Percentiles rank a stretch among this genome's conserved stretches.
Conservation (phyloP, 2,329 filamentous ascomycete species). For the Epichloe scottii region DNA sequence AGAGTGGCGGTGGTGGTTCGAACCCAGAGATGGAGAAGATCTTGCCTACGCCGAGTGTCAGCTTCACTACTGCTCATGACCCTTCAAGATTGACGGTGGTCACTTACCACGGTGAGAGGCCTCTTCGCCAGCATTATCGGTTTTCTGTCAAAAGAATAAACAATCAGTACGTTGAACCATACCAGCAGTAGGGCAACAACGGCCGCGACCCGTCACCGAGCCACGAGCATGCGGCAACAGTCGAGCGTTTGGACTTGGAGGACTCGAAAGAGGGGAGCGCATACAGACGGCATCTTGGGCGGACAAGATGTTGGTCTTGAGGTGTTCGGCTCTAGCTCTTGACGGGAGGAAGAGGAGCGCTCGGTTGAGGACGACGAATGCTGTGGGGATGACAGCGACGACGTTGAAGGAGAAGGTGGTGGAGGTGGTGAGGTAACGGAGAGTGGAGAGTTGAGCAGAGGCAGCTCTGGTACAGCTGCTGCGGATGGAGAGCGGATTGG, state of each 20-base stretch:
- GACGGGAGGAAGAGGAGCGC: slow-evolving; percentile 14
- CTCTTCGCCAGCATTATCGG: slow-evolving; percentile 25
- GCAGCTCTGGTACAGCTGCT: slow-evolving; percentile 18
- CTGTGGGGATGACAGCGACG: slow-evolving; percentile 19
- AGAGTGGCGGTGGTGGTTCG: slow-evolving; percentile 13
- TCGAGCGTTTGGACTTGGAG: slow-evolving; percentile 1
- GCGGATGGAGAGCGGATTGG: slow-evolving; percentile 5
- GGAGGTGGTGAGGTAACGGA: slow-evolving; percentile 16
- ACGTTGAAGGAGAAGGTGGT: slow-evolving; percentile 15
- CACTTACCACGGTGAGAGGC: slow-evolving; percentile 27
- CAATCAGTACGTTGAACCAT: slow-evolving; percentile 11
- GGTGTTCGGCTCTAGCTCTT: slow-evolving; percentile 15
- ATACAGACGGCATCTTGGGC: slow-evolving; percentile 44
- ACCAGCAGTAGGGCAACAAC: slow-evolving; percentile 9
- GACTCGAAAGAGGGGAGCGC: slow-evolving; percentile 13
- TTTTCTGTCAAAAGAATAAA: slow-evolving; percentile 16
- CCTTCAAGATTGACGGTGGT: neutral
- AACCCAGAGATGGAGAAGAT: slow-evolving; percentile 52
- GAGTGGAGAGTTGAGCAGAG: slow-evolving; percentile 30
- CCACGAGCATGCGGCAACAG: slow-evolving; percentile 6
- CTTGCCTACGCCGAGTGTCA: slow-evolving; percentile 34
- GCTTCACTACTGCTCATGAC: neutral
- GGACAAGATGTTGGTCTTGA: slow-evolving; percentile 18
- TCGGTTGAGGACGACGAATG: slow-evolving; percentile 11
- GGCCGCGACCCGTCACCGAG: slow-evolving; percentile 9